Evolutionary conservation across 768 basidiomycete species (phyloP).

Genomic region (Hypsizygus marmoreus): DNA sequence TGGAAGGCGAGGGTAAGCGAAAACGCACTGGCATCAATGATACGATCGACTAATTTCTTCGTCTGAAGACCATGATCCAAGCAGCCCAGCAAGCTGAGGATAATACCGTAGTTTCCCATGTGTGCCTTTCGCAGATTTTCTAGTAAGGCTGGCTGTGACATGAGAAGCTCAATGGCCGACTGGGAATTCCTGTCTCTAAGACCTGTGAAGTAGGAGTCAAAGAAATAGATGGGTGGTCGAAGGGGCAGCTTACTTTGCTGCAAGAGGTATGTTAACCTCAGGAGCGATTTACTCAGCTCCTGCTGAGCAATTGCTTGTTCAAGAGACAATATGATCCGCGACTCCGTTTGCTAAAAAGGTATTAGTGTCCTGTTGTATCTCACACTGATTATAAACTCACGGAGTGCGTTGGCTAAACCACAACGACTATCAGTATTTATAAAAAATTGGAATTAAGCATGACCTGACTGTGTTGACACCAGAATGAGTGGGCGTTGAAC

Average conservation of each 20-base stretch:
- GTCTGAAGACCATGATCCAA: conserved; percentile 82
- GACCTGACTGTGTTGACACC: conserved; percentile 50
- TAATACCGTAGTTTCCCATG: conserved; percentile 88
- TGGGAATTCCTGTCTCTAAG: conserved; percentile 67
- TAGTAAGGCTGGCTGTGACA: conserved; percentile 75
- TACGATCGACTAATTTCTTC: conserved; percentile 89
- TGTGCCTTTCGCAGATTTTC: conserved; percentile 90
- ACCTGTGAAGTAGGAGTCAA: conserved; percentile 39
- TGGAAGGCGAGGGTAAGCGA: not conserved
- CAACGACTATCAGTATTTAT: not conserved
- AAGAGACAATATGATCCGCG: conserved; percentile 60
- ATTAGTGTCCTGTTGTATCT: too few species aligned
- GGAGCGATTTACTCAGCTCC: conserved; percentile 71
- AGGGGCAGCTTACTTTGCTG: conserved; percentile 60
- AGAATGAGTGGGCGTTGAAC: conserved; percentile 29
- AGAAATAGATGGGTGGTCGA: not conserved
- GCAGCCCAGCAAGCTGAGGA: conserved; percentile 91
- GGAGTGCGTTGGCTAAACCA: conserved; percentile 24
- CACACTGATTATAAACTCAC: conserved; percentile 8
- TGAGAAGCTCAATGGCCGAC: conserved; percentile 82
- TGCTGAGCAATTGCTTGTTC: conserved; percentile 82
- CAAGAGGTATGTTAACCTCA: conserved; percentile 79
- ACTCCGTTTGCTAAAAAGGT: conserved; percentile 50
- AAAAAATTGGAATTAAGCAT: not conserved
- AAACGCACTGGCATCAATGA: conserved; percentile 72